phyloP scores from a whole-genome alignment of 1,284 basidiomycete genomes.

The Ceratobasidium papillatum region DNA sequence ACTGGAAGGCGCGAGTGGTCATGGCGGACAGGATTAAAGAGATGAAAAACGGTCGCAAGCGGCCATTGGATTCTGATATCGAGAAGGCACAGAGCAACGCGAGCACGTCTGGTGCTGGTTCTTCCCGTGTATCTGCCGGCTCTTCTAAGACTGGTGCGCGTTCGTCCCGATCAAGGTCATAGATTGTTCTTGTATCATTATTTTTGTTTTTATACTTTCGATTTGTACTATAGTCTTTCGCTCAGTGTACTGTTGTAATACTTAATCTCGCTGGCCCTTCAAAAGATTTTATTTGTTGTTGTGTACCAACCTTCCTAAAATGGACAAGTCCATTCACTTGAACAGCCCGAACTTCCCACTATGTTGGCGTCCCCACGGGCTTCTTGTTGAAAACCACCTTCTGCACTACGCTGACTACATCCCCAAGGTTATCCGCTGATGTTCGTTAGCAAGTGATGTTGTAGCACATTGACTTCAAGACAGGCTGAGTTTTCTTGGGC shows the following conservation, averaged over 20 bases:
- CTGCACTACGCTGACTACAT: background rate
- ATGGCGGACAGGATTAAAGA: slow-evolving; percentile 31
- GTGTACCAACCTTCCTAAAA: background rate
- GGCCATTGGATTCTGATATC: background rate
- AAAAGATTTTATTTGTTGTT: background rate
- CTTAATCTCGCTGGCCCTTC: background rate
- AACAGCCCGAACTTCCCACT: background rate
- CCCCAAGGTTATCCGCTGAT: too few relatives aligned
- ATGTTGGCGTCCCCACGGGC: background rate
- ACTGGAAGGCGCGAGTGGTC: slow-evolving; percentile 27
- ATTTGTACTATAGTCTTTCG: slow-evolving; percentile 5
- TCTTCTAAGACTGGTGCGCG: background rate
- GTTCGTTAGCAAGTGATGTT: background rate
- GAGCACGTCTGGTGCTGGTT: background rate
- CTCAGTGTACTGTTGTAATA: background rate
- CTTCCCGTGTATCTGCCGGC: background rate
- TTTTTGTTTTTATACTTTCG: slow-evolving; percentile 2
- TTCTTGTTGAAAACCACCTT: background rate
- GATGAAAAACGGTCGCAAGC: slow-evolving; percentile 2
- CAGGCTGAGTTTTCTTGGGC: background rate
- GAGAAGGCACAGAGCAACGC: background rate
- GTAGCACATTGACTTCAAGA: background rate
- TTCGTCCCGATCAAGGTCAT: background rate
- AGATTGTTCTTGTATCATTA: slow-evolving; percentile 20
- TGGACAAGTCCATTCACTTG: background rate